Base-by-base conservation (phyloP, 2,329 filamentous ascomycete genomes). In the Graphilbum fragrans region DNA sequence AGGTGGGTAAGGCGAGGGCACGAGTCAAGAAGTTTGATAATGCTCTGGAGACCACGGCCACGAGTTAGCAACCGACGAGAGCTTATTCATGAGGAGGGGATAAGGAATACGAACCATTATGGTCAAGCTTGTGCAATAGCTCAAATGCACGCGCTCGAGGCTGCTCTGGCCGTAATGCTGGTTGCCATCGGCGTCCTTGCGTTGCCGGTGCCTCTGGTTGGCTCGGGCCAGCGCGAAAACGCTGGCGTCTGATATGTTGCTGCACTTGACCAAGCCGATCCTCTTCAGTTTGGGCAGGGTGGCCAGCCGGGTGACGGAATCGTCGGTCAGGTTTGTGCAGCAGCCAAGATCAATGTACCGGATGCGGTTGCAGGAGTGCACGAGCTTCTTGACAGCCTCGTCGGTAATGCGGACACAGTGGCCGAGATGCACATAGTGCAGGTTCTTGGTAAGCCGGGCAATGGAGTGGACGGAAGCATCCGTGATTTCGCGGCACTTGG, bases 331-430 rank as follows among this genome's bases (percentile, higher is more conserved):
- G 51, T 86, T 80, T 14, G 74, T 76, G 61, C 92, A 98, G 64
- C 92, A 96, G n/a, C 92, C 92, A 35, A 98, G 67, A 57, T 98
- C 92, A 49, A 98, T 98, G 58, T 98, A 98, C 42, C 92, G 77
- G 50, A 98, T 96, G 20, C 92, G 78, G 54, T 90, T 96, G 67
- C 92, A 98, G 41, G 69, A 70, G 50, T 82, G 80, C 32, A 95
- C 86, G 25, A 98, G 70, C 42, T 79, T 80, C 52, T 84, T 83
- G 17, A 98, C 86, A 1, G 86, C 88, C 29, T 79, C 72, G 55
- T 98, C 92, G 0, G 90, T 95, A 55, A 98, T 88, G 37, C 88
- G 79, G 22, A 77, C 77, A 60, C 92, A 98, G 59, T 98, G 92
- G 10, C 92, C 92, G 2, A 98, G 71, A 55, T 98, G 92, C 40